Base-by-base conservation (phyloP, 306 rosid genomes). In the Quercus glauca region DNA sequence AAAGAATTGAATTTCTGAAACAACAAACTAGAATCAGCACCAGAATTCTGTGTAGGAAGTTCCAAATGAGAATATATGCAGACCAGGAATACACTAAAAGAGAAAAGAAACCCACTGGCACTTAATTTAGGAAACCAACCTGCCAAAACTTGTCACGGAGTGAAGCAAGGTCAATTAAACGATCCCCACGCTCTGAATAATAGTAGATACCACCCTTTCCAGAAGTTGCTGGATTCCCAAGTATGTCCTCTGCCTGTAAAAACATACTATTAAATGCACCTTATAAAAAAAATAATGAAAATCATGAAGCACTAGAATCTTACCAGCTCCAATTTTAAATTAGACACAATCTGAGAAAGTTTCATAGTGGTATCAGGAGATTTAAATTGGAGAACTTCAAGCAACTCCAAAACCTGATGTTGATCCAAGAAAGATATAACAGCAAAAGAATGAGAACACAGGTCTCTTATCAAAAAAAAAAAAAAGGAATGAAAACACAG, bases 151-250 rank as follows among this genome's bases (percentile, higher is more conserved):
- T 90, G 88, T 91, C 94, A 61, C 92, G 89, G 80, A 92, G 89
- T 55, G 98, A 87, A 56, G 94, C 84, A 21, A 95, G 92, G 78
- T 92, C 98, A 82, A 95, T 92, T 55, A 95, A 85, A 61, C 99
- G 89, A 79, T 95, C 99, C 73, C 97, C 98, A 76, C 99, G 89
- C 92, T 95, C 99, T 49, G 99, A 92, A 86, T 90, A 95, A 81
- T 90, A 93, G 86, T 91, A 90, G 73, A 95, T 88, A 85, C 94
- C 94, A 64, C 95, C 97, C 85, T 88, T 95, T 77, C 90, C 92
- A 75, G 94, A 90, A 81, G 85, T 92, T 74, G 91, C 88, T 23
- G 97, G 89, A 87, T 91, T 89, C 59, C 85, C 87, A 60, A 92
- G 90, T 72, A 95, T 80, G 31, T 95, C 97, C 75, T 92, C 93